Conservation (phyloP, 2,329 filamentous ascomycete species). For the Coccinonectria pachysandricola region DNA sequence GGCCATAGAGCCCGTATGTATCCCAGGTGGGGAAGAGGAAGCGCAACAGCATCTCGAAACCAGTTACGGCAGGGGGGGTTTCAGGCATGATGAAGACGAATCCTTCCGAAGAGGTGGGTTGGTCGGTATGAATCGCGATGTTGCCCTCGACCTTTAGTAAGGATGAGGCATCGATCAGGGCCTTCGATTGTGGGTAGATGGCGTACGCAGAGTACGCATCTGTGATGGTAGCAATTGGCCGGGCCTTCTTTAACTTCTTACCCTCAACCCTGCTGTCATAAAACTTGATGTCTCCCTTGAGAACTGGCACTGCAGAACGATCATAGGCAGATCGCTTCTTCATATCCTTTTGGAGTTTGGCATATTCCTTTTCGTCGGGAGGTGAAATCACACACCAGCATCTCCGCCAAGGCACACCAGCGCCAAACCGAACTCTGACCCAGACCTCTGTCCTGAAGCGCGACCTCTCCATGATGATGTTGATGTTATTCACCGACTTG, state of each 20-base stretch:
- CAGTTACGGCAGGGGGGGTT: constrained; percentile 77
- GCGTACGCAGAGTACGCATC: constrained; percentile 90
- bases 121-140: constrained; percentile 75
- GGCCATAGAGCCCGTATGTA: constrained; percentile 82
- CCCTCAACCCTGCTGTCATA: constrained; percentile 67
- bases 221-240: constrained; percentile 82
- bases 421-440: constrained; percentile 90
- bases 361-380: constrained; percentile 85
- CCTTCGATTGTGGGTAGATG: constrained; percentile 90
- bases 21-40: constrained; percentile 93
- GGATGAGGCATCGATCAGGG: constrained; percentile 87
- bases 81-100: constrained; percentile 99
- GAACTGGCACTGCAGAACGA: constrained; percentile 50
- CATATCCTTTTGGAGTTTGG: constrained; percentile 70
- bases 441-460: constrained; percentile 76
- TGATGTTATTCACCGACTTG: constrained; percentile 80
- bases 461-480: constrained; percentile 73
- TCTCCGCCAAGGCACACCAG: constrained; percentile 88
- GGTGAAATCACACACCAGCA: constrained; percentile 95
- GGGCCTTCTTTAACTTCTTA: constrained; percentile 85
- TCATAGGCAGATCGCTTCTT: constrained; percentile 81
- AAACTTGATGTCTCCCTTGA: constrained; percentile 89
- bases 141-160: constrained; percentile 87
- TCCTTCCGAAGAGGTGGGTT: constrained; percentile 71
- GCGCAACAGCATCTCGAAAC: constrained; percentile 90